A percentile compares a stretch with the other conserved stretches of the same genome.
These are phyloP conservation scores for Colletotrichum lini DNA, from an alignment of 2,329 filamentous ascomycete species.

Conservation along the genomic window DNA sequence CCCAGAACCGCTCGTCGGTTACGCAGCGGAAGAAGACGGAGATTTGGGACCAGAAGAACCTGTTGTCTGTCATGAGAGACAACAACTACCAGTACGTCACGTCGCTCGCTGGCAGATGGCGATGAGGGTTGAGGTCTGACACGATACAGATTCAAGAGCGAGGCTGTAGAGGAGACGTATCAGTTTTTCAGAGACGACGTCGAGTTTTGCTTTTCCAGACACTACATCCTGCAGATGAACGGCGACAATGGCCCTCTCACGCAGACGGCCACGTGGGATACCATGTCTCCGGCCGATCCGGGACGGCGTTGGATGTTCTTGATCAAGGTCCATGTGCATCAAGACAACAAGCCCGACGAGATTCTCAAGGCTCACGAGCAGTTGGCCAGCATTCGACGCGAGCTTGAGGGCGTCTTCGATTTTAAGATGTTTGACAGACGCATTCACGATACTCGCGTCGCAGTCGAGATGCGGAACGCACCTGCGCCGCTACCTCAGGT, in stretches of 20 bases:
- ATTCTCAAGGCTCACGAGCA: slow-evolving; percentile 69
- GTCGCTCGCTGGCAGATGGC: not conserved
- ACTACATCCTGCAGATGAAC: slow-evolving; percentile 58
- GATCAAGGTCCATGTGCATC: slow-evolving; percentile 67
- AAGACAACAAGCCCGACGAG: slow-evolving; percentile 71
- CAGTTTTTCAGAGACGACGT: slow-evolving; percentile 68
- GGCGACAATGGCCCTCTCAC: slow-evolving; percentile 52
- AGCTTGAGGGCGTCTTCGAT: slow-evolving; percentile 67
- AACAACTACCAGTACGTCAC: slow-evolving; percentile 65
- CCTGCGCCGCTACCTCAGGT: slow-evolving; percentile 51
- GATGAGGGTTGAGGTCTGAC: slow-evolving; percentile 12
- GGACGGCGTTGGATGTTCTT: slow-evolving; percentile 69
- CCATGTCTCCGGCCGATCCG: slow-evolving; percentile 63
- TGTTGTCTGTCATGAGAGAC: slow-evolving; percentile 64
- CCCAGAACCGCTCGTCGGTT: slow-evolving; percentile 59
- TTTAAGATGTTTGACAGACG: slow-evolving; percentile 67
- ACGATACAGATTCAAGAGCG: slow-evolving; percentile 63
- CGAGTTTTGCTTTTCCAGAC: slow-evolving; percentile 67
- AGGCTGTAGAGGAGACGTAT: slow-evolving; percentile 68
- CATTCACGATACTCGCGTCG: slow-evolving; percentile 66
- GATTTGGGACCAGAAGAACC: slow-evolving; percentile 65
- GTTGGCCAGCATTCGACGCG: slow-evolving; percentile 60
- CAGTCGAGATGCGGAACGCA: slow-evolving; percentile 54
- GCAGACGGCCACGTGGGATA: slow-evolving; percentile 62
- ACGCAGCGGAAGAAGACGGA: slow-evolving; percentile 70